Evolutionary conservation across 768 basidiomycete species (phyloP).

Genomic region (Kwoniella heveanensis): DNA sequence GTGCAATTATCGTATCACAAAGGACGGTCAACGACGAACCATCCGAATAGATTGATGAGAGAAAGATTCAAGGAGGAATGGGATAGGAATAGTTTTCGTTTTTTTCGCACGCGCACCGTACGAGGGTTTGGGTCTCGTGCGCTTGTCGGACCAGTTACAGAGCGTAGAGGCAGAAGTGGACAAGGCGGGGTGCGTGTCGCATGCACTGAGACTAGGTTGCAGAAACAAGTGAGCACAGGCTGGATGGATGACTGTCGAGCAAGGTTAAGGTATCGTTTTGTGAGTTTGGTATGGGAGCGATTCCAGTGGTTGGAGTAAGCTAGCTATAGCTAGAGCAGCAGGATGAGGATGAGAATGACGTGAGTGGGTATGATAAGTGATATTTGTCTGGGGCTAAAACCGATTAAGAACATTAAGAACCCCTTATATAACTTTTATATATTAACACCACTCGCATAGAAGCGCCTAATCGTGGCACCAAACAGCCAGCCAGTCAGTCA

Average conservation of each 20-base stretch:
- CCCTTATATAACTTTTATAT: not conserved
- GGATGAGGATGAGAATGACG: not conserved
- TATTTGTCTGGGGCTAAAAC: no score
- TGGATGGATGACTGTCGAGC: no score
- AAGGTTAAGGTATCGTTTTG: no score
- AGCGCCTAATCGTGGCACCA: not conserved
- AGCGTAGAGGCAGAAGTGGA: no score
- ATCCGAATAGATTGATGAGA: not conserved
- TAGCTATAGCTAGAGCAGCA: no score
- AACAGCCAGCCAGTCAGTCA: not conserved
- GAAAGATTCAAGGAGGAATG: no score
- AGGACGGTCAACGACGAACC: not conserved
- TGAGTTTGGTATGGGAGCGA: not conserved
- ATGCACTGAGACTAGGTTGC: no score
- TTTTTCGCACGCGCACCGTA: not conserved
- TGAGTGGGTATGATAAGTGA: not conserved
- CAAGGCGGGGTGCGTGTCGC: no score
- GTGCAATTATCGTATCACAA: constrained; percentile 1
- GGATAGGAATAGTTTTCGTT: no score
- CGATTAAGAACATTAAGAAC: no score
- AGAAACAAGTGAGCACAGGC: no score
- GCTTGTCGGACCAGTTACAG: not conserved
- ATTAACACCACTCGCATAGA: not conserved
- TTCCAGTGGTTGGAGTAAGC: not conserved
- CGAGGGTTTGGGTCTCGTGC: not conserved